Percentiles rank a stretch among this genome's conserved stretches.
Conservation (phyloP, 2,329 filamentous ascomycete species). For the Talaromyces sp. region DNA sequence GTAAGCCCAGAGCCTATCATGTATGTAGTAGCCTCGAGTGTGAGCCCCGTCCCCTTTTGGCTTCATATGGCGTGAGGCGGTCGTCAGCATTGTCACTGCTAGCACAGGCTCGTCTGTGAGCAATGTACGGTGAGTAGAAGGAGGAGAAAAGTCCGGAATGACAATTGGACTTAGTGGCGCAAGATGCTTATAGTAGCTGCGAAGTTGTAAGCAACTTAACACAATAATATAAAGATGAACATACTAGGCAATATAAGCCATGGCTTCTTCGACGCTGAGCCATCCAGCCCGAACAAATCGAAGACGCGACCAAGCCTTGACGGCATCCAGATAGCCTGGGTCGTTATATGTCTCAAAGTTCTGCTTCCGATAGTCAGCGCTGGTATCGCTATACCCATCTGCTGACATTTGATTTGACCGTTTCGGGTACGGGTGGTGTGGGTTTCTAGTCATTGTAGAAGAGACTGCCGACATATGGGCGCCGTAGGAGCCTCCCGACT, state of each 20-base stretch:
- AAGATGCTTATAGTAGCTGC: constrained; percentile 85
- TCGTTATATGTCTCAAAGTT: constrained; percentile 32
- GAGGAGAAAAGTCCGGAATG: constrained; percentile 81
- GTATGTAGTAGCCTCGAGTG: constrained; percentile 84
- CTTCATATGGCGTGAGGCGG: constrained; percentile 80
- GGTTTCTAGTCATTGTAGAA: constrained; percentile 30
- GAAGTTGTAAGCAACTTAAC: constrained; percentile 17
- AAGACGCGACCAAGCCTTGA: constrained; percentile 86
- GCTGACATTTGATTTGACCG: constrained; percentile 41
- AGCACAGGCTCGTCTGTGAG: constrained; percentile 90
- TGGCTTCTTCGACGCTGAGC: constrained; percentile 91
- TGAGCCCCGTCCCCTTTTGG: constrained; percentile 75
- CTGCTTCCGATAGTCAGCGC: constrained; percentile 27
- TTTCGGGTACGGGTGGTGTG: constrained; percentile 33
- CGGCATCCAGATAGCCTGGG: constrained; percentile 56
- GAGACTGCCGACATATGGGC: constrained; percentile 36
- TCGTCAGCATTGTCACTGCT: constrained; percentile 84
- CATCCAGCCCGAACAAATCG: constrained; percentile 94
- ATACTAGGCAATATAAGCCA: constrained; percentile 89
- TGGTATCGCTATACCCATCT: constrained; percentile 46
- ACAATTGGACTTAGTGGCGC: constrained; percentile 92
- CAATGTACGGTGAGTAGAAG: constrained; percentile 73
- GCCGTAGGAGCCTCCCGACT: constrained; percentile 39
- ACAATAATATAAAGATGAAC: constrained; percentile 26
- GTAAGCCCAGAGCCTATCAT: constrained; percentile 93